Evolutionary conservation across 2,329 filamentous ascomycete genomes (phyloP).

Genomic region (Basipetospora chlamydospora): DNA sequence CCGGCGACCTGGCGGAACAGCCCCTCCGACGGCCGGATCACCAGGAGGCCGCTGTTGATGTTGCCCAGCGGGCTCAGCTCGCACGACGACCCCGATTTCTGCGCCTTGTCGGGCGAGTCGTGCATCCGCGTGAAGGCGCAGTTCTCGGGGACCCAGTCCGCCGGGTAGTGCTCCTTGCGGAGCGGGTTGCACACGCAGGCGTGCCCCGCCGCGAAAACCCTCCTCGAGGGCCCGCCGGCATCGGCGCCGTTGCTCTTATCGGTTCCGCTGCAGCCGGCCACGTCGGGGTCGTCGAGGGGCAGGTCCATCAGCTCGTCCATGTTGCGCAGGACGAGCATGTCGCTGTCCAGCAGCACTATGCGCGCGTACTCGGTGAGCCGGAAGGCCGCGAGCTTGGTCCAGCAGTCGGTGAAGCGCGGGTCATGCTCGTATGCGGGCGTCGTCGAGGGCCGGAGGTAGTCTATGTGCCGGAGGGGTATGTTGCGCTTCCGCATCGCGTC

Average conservation of each 20-base stretch:
- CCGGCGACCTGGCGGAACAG: slow-evolving; percentile 35
- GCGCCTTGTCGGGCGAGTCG: slow-evolving; percentile 27
- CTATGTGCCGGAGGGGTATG: slow-evolving; percentile 56
- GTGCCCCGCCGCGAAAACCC: slow-evolving; percentile 70
- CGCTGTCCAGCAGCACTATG: slow-evolving; percentile 72
- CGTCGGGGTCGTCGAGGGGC: slow-evolving; percentile 40
- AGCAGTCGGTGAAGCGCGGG: slow-evolving; percentile 78
- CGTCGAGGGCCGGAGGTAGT: slow-evolving; percentile 54
- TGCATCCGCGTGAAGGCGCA: slow-evolving; percentile 46
- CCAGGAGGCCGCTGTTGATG: slow-evolving; percentile 38
- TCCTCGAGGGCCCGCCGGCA: slow-evolving; percentile 25
- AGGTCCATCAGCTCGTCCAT: slow-evolving; percentile 93
- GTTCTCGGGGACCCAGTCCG: slow-evolving; percentile 45
- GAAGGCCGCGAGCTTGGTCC: slow-evolving; percentile 75
- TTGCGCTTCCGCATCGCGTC: slow-evolving; percentile 52
- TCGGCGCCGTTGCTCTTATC: no score
- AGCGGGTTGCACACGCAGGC: slow-evolving; percentile 80
- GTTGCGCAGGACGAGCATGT: slow-evolving; percentile 71
- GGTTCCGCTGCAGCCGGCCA: slow-evolving; percentile 1
- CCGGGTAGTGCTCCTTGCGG: slow-evolving; percentile 63
- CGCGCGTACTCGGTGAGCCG: slow-evolving; percentile 61
- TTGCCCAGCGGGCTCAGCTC: slow-evolving; percentile 30
- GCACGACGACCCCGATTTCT: slow-evolving; percentile 29
- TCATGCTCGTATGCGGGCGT: slow-evolving; percentile 59
- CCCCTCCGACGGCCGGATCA: slow-evolving; percentile 34